Base-by-base conservation (phyloP, 371 early-diverging fungal genomes). In the Basidiobolus meristosporus region DNA sequence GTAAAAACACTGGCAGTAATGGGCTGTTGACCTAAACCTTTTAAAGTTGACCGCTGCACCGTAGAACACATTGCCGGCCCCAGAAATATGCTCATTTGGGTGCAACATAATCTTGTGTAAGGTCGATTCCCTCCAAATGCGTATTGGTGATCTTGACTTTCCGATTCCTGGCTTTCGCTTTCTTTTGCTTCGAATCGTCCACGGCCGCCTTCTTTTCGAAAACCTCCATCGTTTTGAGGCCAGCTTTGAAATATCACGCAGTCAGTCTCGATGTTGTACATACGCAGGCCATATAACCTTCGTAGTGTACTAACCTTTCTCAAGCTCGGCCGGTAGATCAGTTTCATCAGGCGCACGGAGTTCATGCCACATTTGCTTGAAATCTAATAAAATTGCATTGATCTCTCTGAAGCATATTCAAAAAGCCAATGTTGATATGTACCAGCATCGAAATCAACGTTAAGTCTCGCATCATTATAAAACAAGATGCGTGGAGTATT, bases 71-170 rank as follows among this genome's bases (percentile, higher is more conserved):
- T n/a, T n/a, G n/a, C n/a, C n/a, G n/a, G n/a, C n/a, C n/a, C n/a
- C n/a, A n/a, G n/a, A n/a, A n/a, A n/a, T n/a, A 26, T 9, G 9
- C 9, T 23, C 26, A 42, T 36, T 18, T 42, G 21, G 30, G 10
- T 9, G 63, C 64, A 6, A 75, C 66, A 51, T 78, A 82, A 52
- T 82, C 82, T 52, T 73, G 70, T 7, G 82, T 77, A 9, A 87
- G 56, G 57, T 87, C 87, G 41, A 84, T 66, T 35, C 70, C 75
- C 23, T 73, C 67, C 62, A 88, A 65, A 52, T 88, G 88, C 29
- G 82, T 82, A 46, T 88, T 88, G 9, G 83, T 83, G 43, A 85
- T 77, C 54, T 82, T 81, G 46, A 79, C 70, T 52, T 73, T 75
- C 39, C 85, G 57, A 56, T 73, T 73, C 36, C 76, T 52, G 31